Evolutionary conservation across 768 basidiomycete genomes (phyloP).

Genomic region (Lentinula lateritia): DNA sequence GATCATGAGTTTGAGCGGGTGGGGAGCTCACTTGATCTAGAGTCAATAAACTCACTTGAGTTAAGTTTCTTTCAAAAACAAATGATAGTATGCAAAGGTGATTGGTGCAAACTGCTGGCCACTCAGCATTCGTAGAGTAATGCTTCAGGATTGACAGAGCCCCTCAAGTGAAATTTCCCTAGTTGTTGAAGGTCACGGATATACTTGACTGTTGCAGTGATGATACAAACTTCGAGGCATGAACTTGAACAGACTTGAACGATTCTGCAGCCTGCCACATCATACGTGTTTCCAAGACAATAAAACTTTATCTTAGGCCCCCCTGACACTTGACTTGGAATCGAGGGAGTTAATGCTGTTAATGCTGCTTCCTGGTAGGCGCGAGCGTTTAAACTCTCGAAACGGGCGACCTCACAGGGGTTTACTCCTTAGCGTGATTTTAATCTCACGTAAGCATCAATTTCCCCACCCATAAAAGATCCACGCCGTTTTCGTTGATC

Average conservation of each 20-base stretch:
- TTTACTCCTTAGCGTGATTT: neutral
- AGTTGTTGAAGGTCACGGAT: no score
- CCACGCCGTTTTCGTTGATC: neutral
- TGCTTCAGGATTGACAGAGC: no score
- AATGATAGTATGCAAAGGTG: neutral
- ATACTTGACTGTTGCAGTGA: no score
- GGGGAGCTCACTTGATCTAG: no score
- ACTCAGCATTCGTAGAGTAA: no score
- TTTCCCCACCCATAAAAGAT: neutral
- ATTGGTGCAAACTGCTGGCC: neutral
- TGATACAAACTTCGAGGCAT: no score
- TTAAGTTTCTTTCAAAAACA: neutral
- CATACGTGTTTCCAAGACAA: no score
- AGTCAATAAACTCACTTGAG: no score
- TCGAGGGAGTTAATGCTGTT: neutral
- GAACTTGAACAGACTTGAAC: no score
- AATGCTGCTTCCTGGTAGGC: neutral
- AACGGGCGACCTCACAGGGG: neutral
- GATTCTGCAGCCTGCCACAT: no score
- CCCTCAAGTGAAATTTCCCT: no score
- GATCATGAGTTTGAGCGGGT: no score
- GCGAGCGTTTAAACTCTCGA: conserved; percentile 1
- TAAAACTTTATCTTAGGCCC: neutral
- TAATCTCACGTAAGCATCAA: neutral
- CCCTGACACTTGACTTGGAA: neutral